Percentiles rank a stretch among this genome's conserved stretches.
Conservation (phyloP, 495 filamentous ascomycete genomes). For the Penicillium parvum region DNA sequence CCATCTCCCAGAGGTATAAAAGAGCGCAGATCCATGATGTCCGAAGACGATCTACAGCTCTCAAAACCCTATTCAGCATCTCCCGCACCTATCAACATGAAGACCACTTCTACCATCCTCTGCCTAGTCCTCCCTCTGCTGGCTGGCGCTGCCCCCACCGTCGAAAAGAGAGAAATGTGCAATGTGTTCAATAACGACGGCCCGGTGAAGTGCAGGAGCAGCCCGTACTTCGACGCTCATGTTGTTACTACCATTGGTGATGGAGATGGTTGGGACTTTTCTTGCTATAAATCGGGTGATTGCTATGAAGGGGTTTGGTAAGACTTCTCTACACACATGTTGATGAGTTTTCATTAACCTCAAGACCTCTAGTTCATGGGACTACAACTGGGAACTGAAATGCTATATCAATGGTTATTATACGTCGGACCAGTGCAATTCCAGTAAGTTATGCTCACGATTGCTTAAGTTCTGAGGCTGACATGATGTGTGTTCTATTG, state of each 20-base stretch:
- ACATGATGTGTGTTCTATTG: neutral
- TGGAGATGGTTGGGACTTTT: conserved; percentile 2
- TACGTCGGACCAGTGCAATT: conserved; percentile 1
- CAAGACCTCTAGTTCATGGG: neutral
- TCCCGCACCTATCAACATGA: neutral
- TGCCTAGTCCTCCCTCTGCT: neutral
- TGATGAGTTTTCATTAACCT: neutral
- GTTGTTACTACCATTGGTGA: neutral
- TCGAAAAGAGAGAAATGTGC: neutral
- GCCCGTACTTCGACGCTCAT: neutral
- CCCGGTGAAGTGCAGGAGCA: neutral
- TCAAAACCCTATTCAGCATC: neutral
- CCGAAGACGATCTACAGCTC: neutral
- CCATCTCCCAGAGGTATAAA: neutral
- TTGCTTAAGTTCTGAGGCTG: neutral
- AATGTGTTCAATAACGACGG: conserved; percentile 1
- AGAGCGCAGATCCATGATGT: too few species aligned
- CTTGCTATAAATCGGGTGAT: neutral
- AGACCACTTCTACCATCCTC: neutral
- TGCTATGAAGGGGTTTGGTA: conserved; percentile 1
- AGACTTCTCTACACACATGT: too few species aligned
- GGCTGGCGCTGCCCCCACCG: neutral
- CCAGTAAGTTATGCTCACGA: neutral
- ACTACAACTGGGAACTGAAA: neutral
- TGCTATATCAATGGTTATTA: conserved; percentile 2